Conservation (phyloP, 2,329 filamentous ascomycete genomes). For the Exophiala mesophila region DNA sequence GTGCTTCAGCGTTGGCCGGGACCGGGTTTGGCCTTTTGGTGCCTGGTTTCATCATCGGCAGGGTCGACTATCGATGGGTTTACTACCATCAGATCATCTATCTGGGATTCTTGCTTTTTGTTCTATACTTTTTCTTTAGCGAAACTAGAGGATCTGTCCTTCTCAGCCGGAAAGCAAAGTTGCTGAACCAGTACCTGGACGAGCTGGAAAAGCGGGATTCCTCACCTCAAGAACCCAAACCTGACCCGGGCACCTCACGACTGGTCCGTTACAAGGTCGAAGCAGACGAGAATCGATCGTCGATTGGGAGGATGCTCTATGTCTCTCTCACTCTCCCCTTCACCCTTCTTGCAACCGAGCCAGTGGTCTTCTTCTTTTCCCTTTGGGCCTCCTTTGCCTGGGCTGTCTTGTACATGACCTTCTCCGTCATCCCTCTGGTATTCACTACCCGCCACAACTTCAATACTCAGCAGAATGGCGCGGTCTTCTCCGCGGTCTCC, state of each 20-base stretch:
- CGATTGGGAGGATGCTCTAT: slow-evolving; percentile 23
- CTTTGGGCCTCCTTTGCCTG: slow-evolving; percentile 87
- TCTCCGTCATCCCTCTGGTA: slow-evolving; percentile 73
- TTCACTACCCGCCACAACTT: slow-evolving; percentile 66
- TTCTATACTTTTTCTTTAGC: slow-evolving; percentile 66
- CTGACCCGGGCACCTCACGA: neutral
- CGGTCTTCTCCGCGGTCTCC: slow-evolving; percentile 69
- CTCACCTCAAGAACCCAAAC: slow-evolving; percentile 40
- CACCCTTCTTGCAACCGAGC: slow-evolving; percentile 57
- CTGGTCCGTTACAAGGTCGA: slow-evolving; percentile 23
- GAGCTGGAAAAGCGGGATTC: slow-evolving; percentile 50
- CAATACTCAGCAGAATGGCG: slow-evolving; percentile 60
- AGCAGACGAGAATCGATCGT: slow-evolving; percentile 22
- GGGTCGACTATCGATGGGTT: slow-evolving; percentile 74
- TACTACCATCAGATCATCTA: slow-evolving; percentile 81
- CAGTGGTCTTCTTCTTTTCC: slow-evolving; percentile 67
- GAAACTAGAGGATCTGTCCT: slow-evolving; percentile 81
- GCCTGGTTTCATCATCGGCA: slow-evolving; percentile 62
- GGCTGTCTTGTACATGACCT: slow-evolving; percentile 82
- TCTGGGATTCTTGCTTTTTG: slow-evolving; percentile 57
- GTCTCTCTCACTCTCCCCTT: slow-evolving; percentile 23
- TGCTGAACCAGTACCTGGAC: slow-evolving; percentile 75
- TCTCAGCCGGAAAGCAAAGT: slow-evolving; percentile 66
- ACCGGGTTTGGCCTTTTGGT: slow-evolving; percentile 75
- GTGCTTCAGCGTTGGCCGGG: slow-evolving; percentile 70